Evolutionary conservation across 306 rosid genomes (phyloP).

Genomic region (Glycine latifolia): DNA sequence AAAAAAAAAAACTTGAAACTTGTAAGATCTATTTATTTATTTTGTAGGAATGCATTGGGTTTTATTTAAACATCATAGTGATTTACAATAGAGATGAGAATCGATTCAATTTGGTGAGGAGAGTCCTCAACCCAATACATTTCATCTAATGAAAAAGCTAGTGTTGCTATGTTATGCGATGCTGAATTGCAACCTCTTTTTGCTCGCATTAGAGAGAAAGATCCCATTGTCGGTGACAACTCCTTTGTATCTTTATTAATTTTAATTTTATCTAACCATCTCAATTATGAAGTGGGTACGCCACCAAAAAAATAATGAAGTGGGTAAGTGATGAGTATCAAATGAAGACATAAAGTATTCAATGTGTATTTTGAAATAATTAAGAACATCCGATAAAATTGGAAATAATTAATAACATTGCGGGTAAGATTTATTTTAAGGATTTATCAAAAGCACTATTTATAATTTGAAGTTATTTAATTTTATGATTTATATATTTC

Average conservation of each 20-base stretch:
- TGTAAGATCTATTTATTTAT: neutral
- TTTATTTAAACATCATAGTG: neutral
- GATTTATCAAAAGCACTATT: neutral
- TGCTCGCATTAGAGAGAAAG: neutral
- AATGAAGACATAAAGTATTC: neutral
- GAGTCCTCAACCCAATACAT: conserved; percentile 15
- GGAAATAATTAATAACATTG: neutral
- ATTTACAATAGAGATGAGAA: neutral
- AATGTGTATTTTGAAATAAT: neutral
- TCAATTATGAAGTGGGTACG: neutral
- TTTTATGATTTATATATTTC: neutral
- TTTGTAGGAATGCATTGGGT: neutral
- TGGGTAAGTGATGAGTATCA: conserved; percentile 1
- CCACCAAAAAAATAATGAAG: neutral
- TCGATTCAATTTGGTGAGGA: neutral
- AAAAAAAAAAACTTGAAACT: neutral
- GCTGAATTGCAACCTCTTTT: neutral
- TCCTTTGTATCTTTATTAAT: neutral
- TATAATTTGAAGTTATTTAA: neutral
- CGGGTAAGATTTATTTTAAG: neutral
- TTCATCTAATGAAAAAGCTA: neutral
- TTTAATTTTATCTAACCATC: neutral
- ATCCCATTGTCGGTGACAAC: neutral
- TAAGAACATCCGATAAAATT: neutral
- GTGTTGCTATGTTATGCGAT: neutral